A percentile compares a stretch with the other conserved stretches of the same genome.
phyloP scores from a whole-genome alignment of 768 basidiomycete species.

The Boletus eberwhitei region DNA sequence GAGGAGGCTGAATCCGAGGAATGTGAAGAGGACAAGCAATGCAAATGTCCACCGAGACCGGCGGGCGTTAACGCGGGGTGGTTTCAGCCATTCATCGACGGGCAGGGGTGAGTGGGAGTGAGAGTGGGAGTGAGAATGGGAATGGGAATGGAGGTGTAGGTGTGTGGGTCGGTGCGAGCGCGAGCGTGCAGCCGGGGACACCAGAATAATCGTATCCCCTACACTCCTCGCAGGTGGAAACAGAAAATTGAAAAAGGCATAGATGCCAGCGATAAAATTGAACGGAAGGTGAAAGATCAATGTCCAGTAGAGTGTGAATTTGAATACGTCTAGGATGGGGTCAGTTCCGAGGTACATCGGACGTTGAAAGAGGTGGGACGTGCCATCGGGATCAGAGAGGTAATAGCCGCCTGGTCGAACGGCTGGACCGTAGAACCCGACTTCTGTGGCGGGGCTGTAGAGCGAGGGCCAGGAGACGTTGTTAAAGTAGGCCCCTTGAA shows the following conservation, averaged over 20 bases:
- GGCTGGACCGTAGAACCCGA: constrained; percentile 27
- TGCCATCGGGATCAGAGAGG: constrained; percentile 34
- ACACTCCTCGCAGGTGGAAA: constrained; percentile 32
- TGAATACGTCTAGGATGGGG: constrained; percentile 36
- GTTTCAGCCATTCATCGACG: constrained; percentile 11
- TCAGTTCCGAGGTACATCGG: neutral
- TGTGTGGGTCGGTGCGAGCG: neutral
- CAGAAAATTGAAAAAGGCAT: constrained; percentile 41
- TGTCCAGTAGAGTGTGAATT: constrained; percentile 48
- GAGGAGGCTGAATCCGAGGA: constrained; percentile 31
- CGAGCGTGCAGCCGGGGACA: neutral
- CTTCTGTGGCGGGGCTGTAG: constrained; percentile 36
- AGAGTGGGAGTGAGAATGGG: neutral
- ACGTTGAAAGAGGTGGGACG: neutral
- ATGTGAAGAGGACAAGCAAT: constrained; percentile 38
- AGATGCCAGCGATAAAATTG: constrained; percentile 37
- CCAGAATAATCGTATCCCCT: constrained; percentile 1
- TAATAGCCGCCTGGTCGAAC: constrained; percentile 34
- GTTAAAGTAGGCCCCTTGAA: constrained; percentile 7
- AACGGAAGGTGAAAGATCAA: constrained; percentile 44
- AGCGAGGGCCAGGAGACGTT: constrained; percentile 36
- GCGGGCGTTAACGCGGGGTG: constrained; percentile 28
- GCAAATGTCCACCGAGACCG: constrained; percentile 40
- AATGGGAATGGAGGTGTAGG: neutral
- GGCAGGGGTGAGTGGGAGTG: neutral